Conservation (phyloP, 2,329 filamentous ascomycete species). For the Diaporthe destruens region DNA sequence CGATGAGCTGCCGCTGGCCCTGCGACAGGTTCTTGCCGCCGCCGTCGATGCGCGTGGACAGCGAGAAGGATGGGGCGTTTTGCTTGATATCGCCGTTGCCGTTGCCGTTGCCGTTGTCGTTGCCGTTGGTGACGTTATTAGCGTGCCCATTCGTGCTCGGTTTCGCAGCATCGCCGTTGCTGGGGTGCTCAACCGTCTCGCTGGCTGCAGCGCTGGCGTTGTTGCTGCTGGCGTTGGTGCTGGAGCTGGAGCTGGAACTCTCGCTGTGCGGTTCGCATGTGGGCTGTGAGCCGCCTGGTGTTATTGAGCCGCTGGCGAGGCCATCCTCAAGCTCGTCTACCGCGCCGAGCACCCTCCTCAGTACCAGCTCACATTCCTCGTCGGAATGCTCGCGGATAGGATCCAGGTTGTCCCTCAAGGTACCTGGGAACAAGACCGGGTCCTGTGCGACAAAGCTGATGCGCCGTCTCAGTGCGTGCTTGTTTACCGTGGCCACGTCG, state of each 20-base stretch:
- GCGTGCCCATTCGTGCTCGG: background rate
- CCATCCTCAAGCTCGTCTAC: conserved; percentile 36
- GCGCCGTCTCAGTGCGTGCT: conserved; percentile 67
- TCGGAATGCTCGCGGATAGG: conserved; percentile 71
- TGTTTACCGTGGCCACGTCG: conserved; percentile 66
- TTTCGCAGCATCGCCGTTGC: conserved; percentile 42
- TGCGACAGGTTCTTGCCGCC: conserved; percentile 74
- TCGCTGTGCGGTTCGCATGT: conserved; percentile 27
- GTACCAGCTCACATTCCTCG: conserved; percentile 61
- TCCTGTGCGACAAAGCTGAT: conserved; percentile 75
- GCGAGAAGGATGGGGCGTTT: conserved; percentile 51
- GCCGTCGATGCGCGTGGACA: conserved; percentile 66
- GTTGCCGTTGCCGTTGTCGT: conserved; percentile 57
- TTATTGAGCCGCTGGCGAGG: conserved; percentile 28
- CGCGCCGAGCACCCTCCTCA: conserved; percentile 70
- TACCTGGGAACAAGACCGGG: conserved; percentile 71
- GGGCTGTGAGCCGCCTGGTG: conserved; percentile 28
- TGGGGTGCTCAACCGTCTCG: background rate
- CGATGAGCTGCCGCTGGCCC: conserved; percentile 72
- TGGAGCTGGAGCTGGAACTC: conserved; percentile 33
- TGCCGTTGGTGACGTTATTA: conserved; percentile 40
- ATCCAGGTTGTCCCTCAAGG: conserved; percentile 75
- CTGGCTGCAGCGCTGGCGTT: conserved; percentile 13
- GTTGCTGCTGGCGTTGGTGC: conserved; percentile 32
- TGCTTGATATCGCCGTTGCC: conserved; percentile 54